phyloP scores from a whole-genome alignment of 73 alveolate species.

The Breviolum minutum region DNA sequence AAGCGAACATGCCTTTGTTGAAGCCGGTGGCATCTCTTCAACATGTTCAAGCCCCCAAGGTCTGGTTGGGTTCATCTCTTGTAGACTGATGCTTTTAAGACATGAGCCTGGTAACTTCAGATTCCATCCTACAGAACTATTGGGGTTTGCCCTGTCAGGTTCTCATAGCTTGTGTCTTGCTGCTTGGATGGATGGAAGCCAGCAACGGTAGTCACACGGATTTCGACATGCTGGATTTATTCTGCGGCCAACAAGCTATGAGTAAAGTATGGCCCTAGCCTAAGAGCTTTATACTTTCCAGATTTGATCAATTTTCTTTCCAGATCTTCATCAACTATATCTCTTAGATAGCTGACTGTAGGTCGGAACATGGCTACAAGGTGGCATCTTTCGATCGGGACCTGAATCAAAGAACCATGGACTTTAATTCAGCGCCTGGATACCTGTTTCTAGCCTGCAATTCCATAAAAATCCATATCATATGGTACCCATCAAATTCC shows the following conservation, averaged over 20 bases:
- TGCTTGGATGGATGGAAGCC: constrained; percentile 11
- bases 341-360: background rate
- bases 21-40: constrained; percentile 6
- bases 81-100: background rate
- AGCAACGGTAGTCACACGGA: background rate
- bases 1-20: background rate
- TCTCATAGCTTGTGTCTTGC: background rate
- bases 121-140: background rate
- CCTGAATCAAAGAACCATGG: background rate
- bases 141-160: background rate
- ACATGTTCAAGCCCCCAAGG: constrained; percentile 34
- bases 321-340: background rate
- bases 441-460: background rate
- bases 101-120: background rate
- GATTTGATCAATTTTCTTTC: background rate
- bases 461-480: too few species aligned
- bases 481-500: too few species aligned
- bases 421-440: background rate
- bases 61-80: background rate
- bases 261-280: background rate
- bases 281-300: background rate
- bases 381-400: background rate
- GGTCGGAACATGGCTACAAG: background rate
- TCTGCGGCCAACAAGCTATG: background rate
- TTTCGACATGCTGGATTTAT: background rate